Evolutionary conservation across 345 rosid species (phyloP).

Genomic region (Populus pruinosa): DNA sequence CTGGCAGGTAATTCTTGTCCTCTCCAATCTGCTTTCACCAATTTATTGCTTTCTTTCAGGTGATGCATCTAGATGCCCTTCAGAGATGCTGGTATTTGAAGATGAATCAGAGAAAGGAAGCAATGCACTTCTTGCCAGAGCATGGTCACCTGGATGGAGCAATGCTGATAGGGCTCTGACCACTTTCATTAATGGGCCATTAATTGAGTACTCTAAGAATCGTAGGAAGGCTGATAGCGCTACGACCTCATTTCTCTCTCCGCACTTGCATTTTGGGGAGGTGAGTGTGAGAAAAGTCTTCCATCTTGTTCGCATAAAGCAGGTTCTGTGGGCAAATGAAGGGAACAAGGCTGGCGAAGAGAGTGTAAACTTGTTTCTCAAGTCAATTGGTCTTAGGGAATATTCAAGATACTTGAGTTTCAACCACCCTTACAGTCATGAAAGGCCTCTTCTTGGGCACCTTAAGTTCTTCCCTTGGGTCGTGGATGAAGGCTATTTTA

Average conservation of each 20-base stretch:
- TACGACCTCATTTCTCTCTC: slow-evolving; percentile 93
- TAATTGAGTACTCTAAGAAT: slow-evolving; percentile 81
- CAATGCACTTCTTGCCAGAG: slow-evolving; percentile 94
- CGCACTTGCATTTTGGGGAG: slow-evolving; percentile 96
- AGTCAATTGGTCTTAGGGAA: slow-evolving; percentile 94
- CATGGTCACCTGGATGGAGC: slow-evolving; percentile 99
- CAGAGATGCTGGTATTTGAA: slow-evolving; percentile 70
- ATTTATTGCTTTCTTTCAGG: slow-evolving; percentile 43
- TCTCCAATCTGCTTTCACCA: slow-evolving; percentile 1
- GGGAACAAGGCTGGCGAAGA: slow-evolving; percentile 90
- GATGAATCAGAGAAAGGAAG: slow-evolving; percentile 94
- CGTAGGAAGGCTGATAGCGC: slow-evolving; percentile 96
- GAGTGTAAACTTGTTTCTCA: slow-evolving; percentile 86
- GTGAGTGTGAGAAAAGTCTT: slow-evolving; percentile 94
- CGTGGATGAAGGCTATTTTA: slow-evolving; percentile 75
- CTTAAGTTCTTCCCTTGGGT: slow-evolving; percentile 94
- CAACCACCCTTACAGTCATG: slow-evolving; percentile 91
- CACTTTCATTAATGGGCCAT: slow-evolving; percentile 78
- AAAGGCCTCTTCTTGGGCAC: slow-evolving; percentile 90
- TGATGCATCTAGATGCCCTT: slow-evolving; percentile 63
- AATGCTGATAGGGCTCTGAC: slow-evolving; percentile 86
- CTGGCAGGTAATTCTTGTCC: background rate
- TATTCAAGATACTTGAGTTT: slow-evolving; percentile 91
- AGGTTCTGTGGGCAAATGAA: slow-evolving; percentile 92
- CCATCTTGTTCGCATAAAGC: slow-evolving; percentile 88